These are phyloP conservation scores for Rhodotorula sp. DNA, from an alignment of 1,284 basidiomycete genomes.

Conservation along the genomic window DNA sequence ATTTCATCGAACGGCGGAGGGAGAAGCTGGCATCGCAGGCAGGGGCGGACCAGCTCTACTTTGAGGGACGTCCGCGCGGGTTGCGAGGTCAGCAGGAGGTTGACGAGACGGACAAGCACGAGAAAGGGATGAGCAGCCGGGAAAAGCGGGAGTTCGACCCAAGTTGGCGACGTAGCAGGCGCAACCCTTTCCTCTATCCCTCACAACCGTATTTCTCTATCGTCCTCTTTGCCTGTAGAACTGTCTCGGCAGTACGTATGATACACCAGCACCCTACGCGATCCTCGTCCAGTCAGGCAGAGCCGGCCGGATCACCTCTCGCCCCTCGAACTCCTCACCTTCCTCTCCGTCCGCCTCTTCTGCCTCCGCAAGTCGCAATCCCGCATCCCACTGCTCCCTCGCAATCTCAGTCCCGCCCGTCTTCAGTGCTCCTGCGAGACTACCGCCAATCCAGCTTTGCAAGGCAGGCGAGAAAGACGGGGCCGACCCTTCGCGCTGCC, in stretches of 20 bases:
- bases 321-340: neutral
- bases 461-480: constrained; percentile 77
- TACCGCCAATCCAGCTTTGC: constrained; percentile 89
- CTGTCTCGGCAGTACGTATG: no score
- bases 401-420: constrained; percentile 75
- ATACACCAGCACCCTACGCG: neutral
- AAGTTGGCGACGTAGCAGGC: neutral
- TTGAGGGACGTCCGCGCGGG: no score
- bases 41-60: neutral
- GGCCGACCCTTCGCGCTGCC: constrained; percentile 65
- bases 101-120: neutral
- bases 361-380: neutral
- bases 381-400: constrained; percentile 77
- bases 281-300: constrained; percentile 15
- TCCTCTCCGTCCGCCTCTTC: neutral
- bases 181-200: neutral
- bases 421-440: constrained; percentile 80
- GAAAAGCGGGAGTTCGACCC: neutral
- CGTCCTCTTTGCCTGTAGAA: neutral
- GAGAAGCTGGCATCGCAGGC: neutral
- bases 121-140: no score
- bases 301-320: no score
- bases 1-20: neutral
- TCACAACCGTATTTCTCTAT: neutral
- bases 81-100: neutral